Evolutionary conservation across 208 protist species (phyloP).

Genomic region (Leishmania amazonensis): DNA sequence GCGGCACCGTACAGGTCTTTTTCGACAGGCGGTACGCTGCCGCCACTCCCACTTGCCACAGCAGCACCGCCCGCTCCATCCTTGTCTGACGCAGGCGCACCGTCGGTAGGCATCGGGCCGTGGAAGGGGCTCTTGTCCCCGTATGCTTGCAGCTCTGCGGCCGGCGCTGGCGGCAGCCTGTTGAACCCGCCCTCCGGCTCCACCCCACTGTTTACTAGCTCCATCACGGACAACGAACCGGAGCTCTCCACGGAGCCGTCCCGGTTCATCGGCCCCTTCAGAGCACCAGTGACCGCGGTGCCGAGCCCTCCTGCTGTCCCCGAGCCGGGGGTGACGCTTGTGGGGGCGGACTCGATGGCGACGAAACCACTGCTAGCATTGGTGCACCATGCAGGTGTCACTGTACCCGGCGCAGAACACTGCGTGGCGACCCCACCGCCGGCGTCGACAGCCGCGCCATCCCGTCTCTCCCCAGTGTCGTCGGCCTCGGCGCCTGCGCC

Average conservation of each 20-base stretch:
- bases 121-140: conserved; percentile 20
- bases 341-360: background rate
- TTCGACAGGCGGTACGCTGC: conserved; percentile 15
- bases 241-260: conserved; percentile 19
- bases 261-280: conserved; percentile 4
- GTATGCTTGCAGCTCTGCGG: background rate
- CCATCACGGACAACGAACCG: background rate
- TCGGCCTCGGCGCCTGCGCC: background rate
- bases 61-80: conserved; percentile 6
- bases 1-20: conserved; percentile 6
- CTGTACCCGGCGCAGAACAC: background rate
- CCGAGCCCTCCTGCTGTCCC: background rate
- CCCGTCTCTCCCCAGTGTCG: background rate
- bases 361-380: background rate
- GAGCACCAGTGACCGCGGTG: background rate
- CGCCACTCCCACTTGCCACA: conserved; percentile 21
- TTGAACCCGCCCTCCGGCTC: background rate
- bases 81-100: background rate
- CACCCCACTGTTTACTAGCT: background rate
- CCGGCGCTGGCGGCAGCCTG: background rate
- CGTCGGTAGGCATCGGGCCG: background rate
- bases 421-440: background rate
- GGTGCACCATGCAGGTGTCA: background rate
- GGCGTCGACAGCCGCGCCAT: background rate
- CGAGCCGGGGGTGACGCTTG: background rate